These are phyloP conservation scores for Plasmodium gaboni DNA, from an alignment of 169 alveolate genomes.

Conservation along the genomic window DNA sequence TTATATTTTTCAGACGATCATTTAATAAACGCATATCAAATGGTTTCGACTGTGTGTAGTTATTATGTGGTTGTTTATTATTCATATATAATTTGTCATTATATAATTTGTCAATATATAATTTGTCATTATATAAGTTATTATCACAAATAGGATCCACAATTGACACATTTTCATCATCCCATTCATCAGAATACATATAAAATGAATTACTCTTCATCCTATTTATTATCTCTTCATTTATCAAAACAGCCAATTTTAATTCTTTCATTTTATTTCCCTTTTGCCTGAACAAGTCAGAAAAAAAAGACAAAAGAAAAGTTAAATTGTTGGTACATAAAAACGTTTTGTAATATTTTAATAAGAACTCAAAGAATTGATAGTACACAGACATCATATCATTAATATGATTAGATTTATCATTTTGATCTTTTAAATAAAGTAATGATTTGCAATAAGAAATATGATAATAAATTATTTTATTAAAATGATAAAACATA, in stretches of 20 bases:
- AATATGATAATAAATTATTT: slow-evolving; percentile 13
- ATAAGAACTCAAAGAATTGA: slow-evolving; percentile 14
- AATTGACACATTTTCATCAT: too few relatives aligned
- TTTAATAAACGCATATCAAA: not conserved
- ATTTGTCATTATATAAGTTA: not conserved
- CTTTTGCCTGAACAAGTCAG: not conserved
- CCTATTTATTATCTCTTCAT: slow-evolving; percentile 6
- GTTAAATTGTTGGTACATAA: slow-evolving; percentile 31
- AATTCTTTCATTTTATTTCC: not conserved
- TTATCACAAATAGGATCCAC: too few relatives aligned
- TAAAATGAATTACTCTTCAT: not conserved
- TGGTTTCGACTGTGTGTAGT: not conserved
- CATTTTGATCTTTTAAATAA: not conserved
- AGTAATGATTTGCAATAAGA: not conserved
- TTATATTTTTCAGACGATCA: not conserved
- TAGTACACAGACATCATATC: not conserved
- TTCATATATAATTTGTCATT: not conserved
- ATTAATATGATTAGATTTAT: not conserved
- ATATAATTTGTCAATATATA: not conserved
- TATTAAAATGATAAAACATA: slow-evolving; percentile 11
- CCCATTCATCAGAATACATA: too few relatives aligned
- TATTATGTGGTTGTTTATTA: not conserved
- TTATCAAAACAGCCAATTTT: not conserved
- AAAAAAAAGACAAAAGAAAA: slow-evolving; percentile 7
- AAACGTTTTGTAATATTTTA: slow-evolving; percentile 18